Evolutionary conservation across 768 basidiomycete species (phyloP), one percentile per base, ranked within the genome.

Genomic region (Podaxis rugospora): DNA sequence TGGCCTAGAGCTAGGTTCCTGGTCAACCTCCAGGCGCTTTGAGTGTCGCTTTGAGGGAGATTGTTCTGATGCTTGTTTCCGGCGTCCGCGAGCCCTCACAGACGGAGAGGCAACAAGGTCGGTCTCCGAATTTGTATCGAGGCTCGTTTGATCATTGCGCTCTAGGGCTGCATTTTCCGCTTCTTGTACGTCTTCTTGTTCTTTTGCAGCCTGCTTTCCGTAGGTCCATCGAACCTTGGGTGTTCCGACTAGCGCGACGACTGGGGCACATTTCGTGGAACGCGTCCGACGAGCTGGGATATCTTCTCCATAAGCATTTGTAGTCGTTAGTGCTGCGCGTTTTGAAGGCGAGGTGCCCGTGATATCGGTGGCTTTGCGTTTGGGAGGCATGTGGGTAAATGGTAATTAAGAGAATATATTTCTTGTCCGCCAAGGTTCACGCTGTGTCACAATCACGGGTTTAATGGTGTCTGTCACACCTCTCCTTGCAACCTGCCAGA

Each of bases 281-380:
- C 51, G 39, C 11, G 42, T 44, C 21, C 21, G 58, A 21, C 39
- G 37, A 13, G 37, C 11, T 6, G 39, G 51, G 10, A 27, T 23
- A 23, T 16, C 27, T 23, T 42, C 21, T 18, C 40, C 54, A 7
- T 5, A 9, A 10, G 28, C 25, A 57, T 57, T 47, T 25, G 47
- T 36, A 2, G 3, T 28, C 9, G 57, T 25, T 35, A 51, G 36
- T 47, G 52, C 35, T 9, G 16, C 25, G 14, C 78, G 77, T 59
- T 73, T 80, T 36, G 70, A 59, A 37, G 73, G 69, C 5, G 72
- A 70, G 13, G 65, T 64, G 27, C 67, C 66, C 10, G 16, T 7
- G 0, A 55, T 42, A 25, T 62, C 62, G 25, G 66, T 62, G 5
- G 73, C 69, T 65, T 83, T 84, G 68, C 81, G 80, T 71, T 82